Evolutionary conservation across 108 stramenopile species (phyloP), one percentile per base, ranked within the genome.

Genomic region (Skeletonema grethae): DNA sequence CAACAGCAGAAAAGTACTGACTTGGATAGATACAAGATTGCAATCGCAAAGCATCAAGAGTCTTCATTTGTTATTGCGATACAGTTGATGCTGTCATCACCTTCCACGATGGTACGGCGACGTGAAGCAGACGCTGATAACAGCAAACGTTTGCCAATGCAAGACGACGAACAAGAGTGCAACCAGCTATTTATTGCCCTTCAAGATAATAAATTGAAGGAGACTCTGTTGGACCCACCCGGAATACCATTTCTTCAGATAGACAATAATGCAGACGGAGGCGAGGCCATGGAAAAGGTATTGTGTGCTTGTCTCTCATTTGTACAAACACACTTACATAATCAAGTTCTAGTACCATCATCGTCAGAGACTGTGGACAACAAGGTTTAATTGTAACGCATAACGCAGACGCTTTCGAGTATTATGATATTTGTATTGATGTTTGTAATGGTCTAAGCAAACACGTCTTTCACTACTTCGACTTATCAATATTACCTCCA

Each of bases 141-240:
- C n/a, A 63, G 20, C 6, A 46, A 57, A 59, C 46, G 73, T 30
- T 39, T 80, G 13, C 79, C 79, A 1, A 63, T 80, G 69, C 12
- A 57, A 41, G 74, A 80, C 38, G 79, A 80, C 15, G 68, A 31
- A 13, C 35, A 55, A 13, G 79, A 74, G 16, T 67, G 65, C 16
- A 16, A 30, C 7, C n/a, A 68, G 12, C 28, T 79, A 16, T 50
- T 31, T 46, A 29, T 50, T 22, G 46, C 43, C 12, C 65, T 73
- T 1, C 63, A 79, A 66, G 63, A 31, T 38, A 25, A 18, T 4
- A 41, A 34, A 3, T 34, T 34, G 32, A 34, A 34, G 32, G 32
- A 7, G 7, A 34, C 7, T 5, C 16, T 46, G 16, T 24, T 24
- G 16, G 58, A 48, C 5, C 24, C 63, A 2, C 10, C 46, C 10